Base-by-base conservation (phyloP, 1,284 basidiomycete species). In the Pseudozyma tsukubaensis region DNA sequence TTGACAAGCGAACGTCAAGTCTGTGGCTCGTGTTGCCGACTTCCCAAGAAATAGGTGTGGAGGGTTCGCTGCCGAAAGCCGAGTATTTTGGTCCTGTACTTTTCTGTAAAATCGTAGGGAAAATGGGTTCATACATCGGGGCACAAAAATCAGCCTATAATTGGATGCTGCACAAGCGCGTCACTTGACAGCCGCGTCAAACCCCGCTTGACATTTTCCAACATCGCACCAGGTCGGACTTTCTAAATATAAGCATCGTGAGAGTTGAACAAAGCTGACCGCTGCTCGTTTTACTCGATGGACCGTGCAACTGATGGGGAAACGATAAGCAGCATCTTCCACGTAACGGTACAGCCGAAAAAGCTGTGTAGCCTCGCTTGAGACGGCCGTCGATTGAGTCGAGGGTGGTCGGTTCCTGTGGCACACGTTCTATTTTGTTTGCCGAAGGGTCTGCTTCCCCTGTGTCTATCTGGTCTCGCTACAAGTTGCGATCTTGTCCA, bases 181-280 rank as follows among this genome's bases (percentile, higher is more conserved):
- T 45, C 44, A 45, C 44, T 45, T 45, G 44, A 45, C 44, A 45
- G 44, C 40, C 18, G 11, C 12, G 18, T n/a, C 18, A 19, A 43
- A 19, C 42, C 13, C 42, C 13, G 42, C 42, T 11, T 7, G 40
- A 4, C 16, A 29, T 29, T 29, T 29, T 29, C 24, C 24, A 29
- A 6, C 16, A 19, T 10, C 13, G 42, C 16, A 43, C 14, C 3
- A 4, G 42, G 18, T 13, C 42, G 42, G 42, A 43, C 42, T 14
- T 14, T 18, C 18, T 6, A 43, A 43, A 43, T 4, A 19, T 18
- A 10, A 29, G 42, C 18, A 13, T 16, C 37, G 11, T n/a, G 12
- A 13, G 12, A 39, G 36, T 14, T 37, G 9, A 37, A 8, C 36
- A 37, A 12, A 9, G 16, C 37, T 13, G 37, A 39, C 37, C 11